A percentile compares a stretch with the other conserved stretches of the same genome.
phyloP scores from a whole-genome alignment of 768 basidiomycete species.

The Pilatotrama ljubarskyi region DNA sequence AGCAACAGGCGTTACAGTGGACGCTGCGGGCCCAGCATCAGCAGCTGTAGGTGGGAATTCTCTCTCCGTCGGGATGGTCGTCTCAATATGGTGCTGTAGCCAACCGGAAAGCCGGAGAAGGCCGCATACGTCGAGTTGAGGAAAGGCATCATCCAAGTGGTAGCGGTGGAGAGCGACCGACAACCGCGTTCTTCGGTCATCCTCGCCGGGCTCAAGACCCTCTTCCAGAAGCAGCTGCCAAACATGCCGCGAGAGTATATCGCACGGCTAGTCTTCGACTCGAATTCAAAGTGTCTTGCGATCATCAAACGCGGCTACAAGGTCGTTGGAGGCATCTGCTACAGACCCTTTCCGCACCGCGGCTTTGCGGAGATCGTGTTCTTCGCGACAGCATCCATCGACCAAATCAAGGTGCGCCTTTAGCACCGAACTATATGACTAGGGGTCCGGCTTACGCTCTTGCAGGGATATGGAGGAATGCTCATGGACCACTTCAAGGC shows the following conservation, averaged over 20 bases:
- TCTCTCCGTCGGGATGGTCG: not conserved
- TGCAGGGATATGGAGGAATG: slow-evolving; percentile 94
- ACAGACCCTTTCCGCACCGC: slow-evolving; percentile 91
- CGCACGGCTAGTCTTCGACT: slow-evolving; percentile 90
- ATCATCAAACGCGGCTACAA: slow-evolving; percentile 95
- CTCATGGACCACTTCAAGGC: slow-evolving; percentile 99
- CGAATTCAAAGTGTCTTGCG: slow-evolving; percentile 88
- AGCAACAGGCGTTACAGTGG: slow-evolving; percentile 78
- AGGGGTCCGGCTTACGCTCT: not conserved
- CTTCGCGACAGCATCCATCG: slow-evolving; percentile 94
- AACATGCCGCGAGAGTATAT: slow-evolving; percentile 99
- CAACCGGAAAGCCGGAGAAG: slow-evolving; percentile 65
- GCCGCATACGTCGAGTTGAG: slow-evolving; percentile 79
- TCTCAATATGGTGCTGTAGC: slow-evolving; percentile 36
- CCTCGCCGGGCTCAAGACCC: slow-evolving; percentile 91
- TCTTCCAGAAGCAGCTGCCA: slow-evolving; percentile 95
- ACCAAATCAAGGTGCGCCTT: slow-evolving; percentile 87
- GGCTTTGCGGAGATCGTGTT: slow-evolving; percentile 98
- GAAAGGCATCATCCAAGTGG: slow-evolving; percentile 78
- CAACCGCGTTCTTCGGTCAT: slow-evolving; percentile 77
- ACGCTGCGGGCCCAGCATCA: slow-evolving; percentile 51
- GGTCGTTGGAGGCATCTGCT: slow-evolving; percentile 97
- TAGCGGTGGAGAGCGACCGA: slow-evolving; percentile 81
- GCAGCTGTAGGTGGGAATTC: slow-evolving; percentile 44
- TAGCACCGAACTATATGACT: not conserved